phyloP scores from a whole-genome alignment of 352 stramenopile species.

The Aphanomyces euteiches region DNA sequence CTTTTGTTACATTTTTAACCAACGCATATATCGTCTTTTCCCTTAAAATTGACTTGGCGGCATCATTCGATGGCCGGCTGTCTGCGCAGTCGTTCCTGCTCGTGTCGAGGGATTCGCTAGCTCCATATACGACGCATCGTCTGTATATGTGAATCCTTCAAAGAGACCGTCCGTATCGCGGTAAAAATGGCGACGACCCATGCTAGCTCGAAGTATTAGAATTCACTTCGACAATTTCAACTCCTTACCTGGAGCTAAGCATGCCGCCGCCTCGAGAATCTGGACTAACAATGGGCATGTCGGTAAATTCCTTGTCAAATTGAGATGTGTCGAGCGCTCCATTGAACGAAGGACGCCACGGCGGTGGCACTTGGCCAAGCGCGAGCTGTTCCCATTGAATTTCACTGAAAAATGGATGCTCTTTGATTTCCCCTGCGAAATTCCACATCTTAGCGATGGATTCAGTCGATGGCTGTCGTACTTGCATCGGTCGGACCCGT shows the following conservation, averaged over 20 bases:
- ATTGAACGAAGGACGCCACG: slow-evolving; percentile 91
- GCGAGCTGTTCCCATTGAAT: slow-evolving; percentile 72
- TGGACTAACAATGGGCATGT: slow-evolving; percentile 93
- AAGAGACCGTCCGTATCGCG: slow-evolving; percentile 67
- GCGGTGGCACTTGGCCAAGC: slow-evolving; percentile 65
- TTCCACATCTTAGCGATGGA: not conserved
- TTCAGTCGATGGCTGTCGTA: not conserved
- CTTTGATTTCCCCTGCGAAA: slow-evolving; percentile 61
- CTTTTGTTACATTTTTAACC: too few species aligned
- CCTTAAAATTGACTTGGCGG: slow-evolving; percentile 24
- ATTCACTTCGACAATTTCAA: not conserved
- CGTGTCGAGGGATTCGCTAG: slow-evolving; percentile 7
- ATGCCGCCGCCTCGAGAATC: slow-evolving; percentile 68
- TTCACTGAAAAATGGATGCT: slow-evolving; percentile 75
- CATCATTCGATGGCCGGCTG: slow-evolving; percentile 7
- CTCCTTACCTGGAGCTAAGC: slow-evolving; percentile 37
- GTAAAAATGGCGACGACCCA: slow-evolving; percentile 42
- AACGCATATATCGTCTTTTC: not conserved
- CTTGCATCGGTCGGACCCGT: slow-evolving; percentile 71
- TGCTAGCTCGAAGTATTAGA: slow-evolving; percentile 18
- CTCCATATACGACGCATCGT: slow-evolving; percentile 41
- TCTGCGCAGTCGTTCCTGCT: not conserved
- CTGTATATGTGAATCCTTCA: slow-evolving; percentile 83
- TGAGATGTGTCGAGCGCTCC: slow-evolving; percentile 95
- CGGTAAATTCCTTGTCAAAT: slow-evolving; percentile 97